phyloP scores from a whole-genome alignment of 345 rosid species.

The Combretum micranthum region DNA sequence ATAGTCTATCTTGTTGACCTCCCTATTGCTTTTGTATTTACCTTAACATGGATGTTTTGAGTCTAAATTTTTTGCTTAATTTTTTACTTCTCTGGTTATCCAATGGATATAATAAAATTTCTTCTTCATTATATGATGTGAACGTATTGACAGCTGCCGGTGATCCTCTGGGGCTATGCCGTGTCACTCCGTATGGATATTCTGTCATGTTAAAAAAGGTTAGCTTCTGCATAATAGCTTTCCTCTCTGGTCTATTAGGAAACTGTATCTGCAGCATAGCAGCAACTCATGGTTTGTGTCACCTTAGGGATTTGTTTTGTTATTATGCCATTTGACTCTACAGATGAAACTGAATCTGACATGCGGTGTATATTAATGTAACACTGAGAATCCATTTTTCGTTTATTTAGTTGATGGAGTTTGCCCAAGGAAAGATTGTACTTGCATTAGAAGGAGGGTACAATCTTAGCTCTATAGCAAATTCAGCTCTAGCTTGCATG shows the following conservation, averaged over 20 bases:
- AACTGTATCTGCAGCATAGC: too few species aligned
- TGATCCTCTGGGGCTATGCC: slow-evolving; percentile 92
- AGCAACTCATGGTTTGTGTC: too few species aligned
- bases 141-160: slow-evolving; percentile 40
- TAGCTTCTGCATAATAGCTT: background rate
- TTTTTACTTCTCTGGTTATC: background rate
- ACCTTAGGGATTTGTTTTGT: too few species aligned
- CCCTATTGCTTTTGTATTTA: too few species aligned
- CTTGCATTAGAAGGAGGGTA: slow-evolving; percentile 94
- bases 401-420: slow-evolving; percentile 64
- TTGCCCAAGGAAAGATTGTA: slow-evolving; percentile 77
- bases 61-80: too few species aligned
- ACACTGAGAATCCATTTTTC: background rate
- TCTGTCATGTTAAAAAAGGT: slow-evolving; percentile 76
- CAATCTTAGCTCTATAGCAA: slow-evolving; percentile 77
- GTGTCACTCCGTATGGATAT: slow-evolving; percentile 78
- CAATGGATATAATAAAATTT: background rate
- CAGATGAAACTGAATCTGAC: too few species aligned
- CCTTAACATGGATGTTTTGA: too few species aligned
- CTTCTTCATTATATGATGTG: background rate
- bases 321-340: too few species aligned
- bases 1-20: too few species aligned
- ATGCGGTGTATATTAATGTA: background rate
- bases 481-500: slow-evolving; percentile 82
- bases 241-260: too few species aligned